Percentiles rank a stretch among this genome's conserved stretches.
Evolutionary conservation across 768 basidiomycete species (phyloP).

Genomic region (Boletus patriciae): DNA sequence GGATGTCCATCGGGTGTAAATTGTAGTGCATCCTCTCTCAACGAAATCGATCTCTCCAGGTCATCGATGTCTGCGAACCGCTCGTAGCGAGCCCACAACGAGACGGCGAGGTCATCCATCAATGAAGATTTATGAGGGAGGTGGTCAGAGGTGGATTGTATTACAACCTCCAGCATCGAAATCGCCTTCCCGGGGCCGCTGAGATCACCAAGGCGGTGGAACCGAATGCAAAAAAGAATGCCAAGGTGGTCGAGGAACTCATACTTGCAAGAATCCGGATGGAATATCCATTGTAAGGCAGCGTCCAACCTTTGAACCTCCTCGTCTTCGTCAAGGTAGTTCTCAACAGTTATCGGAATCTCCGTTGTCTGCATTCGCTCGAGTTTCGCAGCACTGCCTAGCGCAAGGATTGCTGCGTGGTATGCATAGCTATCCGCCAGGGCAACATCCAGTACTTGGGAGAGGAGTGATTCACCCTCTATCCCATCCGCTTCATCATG

Average conservation of each 20-base stretch:
- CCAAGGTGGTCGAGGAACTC: background rate
- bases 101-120: background rate
- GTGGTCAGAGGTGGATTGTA: background rate
- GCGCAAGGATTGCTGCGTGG: background rate
- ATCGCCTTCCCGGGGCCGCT: background rate
- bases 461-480: slow-evolving; percentile 1
- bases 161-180: background rate
- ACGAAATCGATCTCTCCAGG: background rate
- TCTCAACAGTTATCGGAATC: background rate
- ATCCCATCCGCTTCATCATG: slow-evolving; percentile 2
- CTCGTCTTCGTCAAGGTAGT: background rate
- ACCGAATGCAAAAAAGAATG: background rate
- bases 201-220: background rate
- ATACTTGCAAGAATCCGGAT: background rate
- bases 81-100: background rate
- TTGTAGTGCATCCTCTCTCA: background rate
- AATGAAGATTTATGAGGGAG: too few species aligned
- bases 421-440: background rate
- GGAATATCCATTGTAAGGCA: background rate
- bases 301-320: background rate
- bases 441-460: background rate
- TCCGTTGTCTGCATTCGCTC: background rate
- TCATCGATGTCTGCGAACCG: background rate
- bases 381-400: background rate
- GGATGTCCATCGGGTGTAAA: background rate